These are phyloP conservation scores for Lumnitzera littorea DNA, from an alignment of 345 rosid genomes.

Conservation along the genomic window DNA sequence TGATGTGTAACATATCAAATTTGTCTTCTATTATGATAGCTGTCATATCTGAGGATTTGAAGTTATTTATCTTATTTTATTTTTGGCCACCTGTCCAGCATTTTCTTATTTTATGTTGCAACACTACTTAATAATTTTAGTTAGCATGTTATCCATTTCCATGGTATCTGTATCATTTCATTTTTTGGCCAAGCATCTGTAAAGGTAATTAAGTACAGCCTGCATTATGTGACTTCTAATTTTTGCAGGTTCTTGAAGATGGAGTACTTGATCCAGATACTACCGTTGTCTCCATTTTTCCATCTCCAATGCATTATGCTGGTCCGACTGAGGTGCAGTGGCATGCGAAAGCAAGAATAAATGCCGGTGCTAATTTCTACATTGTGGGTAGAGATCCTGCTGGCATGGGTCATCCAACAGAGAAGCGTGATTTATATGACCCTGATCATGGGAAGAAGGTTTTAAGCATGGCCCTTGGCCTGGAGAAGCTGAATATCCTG, in stretches of 20 bases:
- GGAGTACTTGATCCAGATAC: conserved; percentile 88
- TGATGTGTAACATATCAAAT: too few relatives aligned
- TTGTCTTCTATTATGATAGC: too few relatives aligned
- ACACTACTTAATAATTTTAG: too few relatives aligned
- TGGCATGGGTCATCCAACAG: conserved; percentile 94
- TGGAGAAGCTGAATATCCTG: conserved; percentile 86
- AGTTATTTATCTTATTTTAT: too few relatives aligned
- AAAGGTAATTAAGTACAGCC: too few relatives aligned
- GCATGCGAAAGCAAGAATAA: conserved; percentile 97
- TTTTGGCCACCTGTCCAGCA: too few relatives aligned
- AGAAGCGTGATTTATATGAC: conserved; percentile 89
- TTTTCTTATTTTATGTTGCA: too few relatives aligned
- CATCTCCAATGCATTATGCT: conserved; percentile 97
- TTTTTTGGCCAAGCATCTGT: too few relatives aligned
- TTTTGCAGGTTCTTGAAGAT: conserved; percentile 72
- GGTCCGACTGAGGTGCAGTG: conserved; percentile 99
- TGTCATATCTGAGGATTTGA: too few relatives aligned
- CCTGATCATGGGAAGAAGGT: conserved; percentile 98
- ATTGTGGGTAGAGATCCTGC: conserved; percentile 99
- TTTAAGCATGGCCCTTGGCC: conserved; percentile 96
- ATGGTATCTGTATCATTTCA: too few relatives aligned
- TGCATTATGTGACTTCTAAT: background rate
- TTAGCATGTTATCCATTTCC: too few relatives aligned
- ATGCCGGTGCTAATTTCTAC: conserved; percentile 96
- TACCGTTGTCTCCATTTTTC: conserved; percentile 89